phyloP scores from a whole-genome alignment of 106 monocot genomes.

The Xerophyta viscosa region DNA sequence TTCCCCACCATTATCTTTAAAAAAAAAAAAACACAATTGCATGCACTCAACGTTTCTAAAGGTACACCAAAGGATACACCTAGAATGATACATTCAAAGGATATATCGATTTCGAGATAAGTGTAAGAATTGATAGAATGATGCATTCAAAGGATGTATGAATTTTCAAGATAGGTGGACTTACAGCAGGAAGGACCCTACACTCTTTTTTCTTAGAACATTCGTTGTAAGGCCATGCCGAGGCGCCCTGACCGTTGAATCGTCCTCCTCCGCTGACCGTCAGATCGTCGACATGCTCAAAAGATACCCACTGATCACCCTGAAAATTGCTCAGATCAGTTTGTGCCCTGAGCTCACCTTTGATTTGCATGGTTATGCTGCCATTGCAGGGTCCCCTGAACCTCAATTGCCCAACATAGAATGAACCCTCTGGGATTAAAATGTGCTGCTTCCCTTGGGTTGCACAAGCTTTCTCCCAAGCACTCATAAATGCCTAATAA shows the following conservation, averaged over 20 bases:
- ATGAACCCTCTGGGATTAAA: constrained; percentile 22
- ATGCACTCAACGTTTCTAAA: too few species aligned
- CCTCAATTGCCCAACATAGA: constrained; percentile 14
- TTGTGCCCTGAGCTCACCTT: constrained; percentile 21
- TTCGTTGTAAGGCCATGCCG: constrained; percentile 24
- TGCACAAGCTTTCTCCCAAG: constrained; percentile 35
- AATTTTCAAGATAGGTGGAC: too few species aligned
- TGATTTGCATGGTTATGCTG: constrained; percentile 11
- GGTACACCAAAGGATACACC: too few species aligned
- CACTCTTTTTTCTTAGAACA: constrained; percentile 23
- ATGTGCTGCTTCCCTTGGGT: constrained; percentile 7
- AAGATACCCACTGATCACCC: constrained; percentile 15
- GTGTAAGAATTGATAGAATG: too few species aligned
- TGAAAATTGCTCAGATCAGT: constrained; percentile 20
- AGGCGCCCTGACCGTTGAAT: constrained; percentile 36
- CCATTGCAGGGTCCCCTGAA: constrained; percentile 48
- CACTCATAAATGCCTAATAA: constrained; percentile 26
- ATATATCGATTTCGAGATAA: too few species aligned
- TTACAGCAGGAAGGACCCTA: constrained; percentile 33
- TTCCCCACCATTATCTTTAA: too few species aligned
- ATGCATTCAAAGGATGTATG: too few species aligned
- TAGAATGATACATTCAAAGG: too few species aligned
- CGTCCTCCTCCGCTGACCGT: constrained; percentile 19
- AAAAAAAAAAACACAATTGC: too few species aligned
- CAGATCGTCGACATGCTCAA: constrained; percentile 26